Conservation (phyloP, 176 grass and related monocot species). For the Avena sativa region DNA sequence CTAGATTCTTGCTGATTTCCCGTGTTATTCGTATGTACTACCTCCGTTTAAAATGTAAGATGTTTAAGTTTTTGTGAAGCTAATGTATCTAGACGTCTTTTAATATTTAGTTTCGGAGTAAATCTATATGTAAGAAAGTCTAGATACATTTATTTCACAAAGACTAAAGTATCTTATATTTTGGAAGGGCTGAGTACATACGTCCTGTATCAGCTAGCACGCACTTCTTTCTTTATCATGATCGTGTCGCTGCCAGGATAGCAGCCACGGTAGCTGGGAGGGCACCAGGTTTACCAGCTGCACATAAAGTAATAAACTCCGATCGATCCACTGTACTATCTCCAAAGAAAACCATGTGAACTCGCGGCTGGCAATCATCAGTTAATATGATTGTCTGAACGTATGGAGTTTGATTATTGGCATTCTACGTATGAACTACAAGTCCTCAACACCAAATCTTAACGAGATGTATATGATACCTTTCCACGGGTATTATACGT, state of each 20-base stretch:
- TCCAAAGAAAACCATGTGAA: slow-evolving; percentile 2
- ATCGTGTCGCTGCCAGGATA: neutral
- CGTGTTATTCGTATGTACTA: neutral
- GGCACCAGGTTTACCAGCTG: neutral
- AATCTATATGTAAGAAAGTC: too few relatives aligned
- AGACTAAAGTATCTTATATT: too few relatives aligned
- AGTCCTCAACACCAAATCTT: neutral
- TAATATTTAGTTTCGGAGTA: too few relatives aligned
- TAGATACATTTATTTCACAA: too few relatives aligned
- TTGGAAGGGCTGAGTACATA: neutral
- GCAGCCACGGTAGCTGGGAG: neutral
- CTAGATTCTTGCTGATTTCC: neutral
- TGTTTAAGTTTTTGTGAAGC: too few relatives aligned
- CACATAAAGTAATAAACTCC: neutral
- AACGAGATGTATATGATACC: neutral
- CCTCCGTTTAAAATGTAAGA: too few relatives aligned
- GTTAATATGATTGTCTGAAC: neutral
- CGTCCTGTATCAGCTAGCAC: neutral
- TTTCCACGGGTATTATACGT: neutral
- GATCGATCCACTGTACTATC: neutral
- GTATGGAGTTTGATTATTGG: neutral
- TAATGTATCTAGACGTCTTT: too few relatives aligned
- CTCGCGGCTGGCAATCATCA: neutral
- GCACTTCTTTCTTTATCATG: neutral
- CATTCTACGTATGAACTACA: neutral